Evolutionary conservation across 768 basidiomycete genomes (phyloP).

Genomic region (Lentinus tigrinus): DNA sequence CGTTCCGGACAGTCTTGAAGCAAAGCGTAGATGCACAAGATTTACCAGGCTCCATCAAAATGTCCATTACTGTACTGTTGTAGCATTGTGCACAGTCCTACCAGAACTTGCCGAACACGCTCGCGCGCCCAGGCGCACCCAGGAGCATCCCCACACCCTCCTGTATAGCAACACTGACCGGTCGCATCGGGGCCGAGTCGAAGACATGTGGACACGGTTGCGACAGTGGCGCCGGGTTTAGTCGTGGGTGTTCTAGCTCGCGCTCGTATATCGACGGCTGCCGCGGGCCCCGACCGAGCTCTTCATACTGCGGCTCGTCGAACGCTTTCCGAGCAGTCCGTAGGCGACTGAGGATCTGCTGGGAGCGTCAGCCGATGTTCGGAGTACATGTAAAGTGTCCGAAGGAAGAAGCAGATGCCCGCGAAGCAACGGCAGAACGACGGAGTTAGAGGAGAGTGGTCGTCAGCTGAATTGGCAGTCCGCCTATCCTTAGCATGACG

Average conservation of each 20-base stretch:
- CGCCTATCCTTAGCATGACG: no score
- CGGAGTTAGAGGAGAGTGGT: not conserved
- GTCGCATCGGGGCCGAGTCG: slow-evolving; percentile 72
- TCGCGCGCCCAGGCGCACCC: slow-evolving; percentile 40
- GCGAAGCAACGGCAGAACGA: no score
- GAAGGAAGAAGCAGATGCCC: no score
- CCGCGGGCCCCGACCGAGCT: slow-evolving; percentile 49
- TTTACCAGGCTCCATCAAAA: not conserved
- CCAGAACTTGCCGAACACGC: slow-evolving; percentile 67
- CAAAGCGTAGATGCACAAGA: not conserved
- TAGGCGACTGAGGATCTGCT: slow-evolving; percentile 58
- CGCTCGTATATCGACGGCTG: slow-evolving; percentile 76
- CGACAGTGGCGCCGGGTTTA: slow-evolving; percentile 47
- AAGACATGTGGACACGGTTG: slow-evolving; percentile 81
- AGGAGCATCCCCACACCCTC: slow-evolving; percentile 68
- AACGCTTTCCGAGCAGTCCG: slow-evolving; percentile 54
- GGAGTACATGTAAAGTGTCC: not conserved
- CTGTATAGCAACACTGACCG: slow-evolving; percentile 73
- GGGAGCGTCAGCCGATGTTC: not conserved
- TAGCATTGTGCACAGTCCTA: slow-evolving; percentile 18
- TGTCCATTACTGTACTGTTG: not conserved
- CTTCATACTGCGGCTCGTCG: slow-evolving; percentile 46
- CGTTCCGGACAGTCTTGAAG: no score
- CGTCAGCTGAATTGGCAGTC: not conserved
- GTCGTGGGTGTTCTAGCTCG: slow-evolving; percentile 56